Percentiles rank a stretch among this genome's conserved stretches.
Evolutionary conservation across 352 stramenopile genomes (phyloP).

Genomic region (Plasmopara halstedii): DNA sequence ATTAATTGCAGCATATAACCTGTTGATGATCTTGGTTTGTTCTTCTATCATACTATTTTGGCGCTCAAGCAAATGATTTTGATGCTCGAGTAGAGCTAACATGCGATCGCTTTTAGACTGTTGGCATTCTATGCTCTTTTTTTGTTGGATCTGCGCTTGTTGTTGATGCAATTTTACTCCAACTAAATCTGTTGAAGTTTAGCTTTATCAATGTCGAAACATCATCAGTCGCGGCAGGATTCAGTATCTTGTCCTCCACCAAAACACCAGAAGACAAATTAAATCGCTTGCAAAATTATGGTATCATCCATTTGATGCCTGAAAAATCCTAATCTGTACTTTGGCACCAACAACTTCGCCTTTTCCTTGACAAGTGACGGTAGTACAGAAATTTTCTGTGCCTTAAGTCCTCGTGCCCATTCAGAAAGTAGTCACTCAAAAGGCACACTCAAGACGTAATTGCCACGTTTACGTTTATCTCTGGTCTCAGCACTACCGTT

Average conservation of each 20-base stretch:
- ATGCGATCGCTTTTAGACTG: constrained; percentile 27
- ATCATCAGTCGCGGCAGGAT: neutral
- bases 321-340: constrained; percentile 35
- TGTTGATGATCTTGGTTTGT: constrained; percentile 26
- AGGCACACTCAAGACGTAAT: constrained; percentile 25
- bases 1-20: constrained; percentile 21
- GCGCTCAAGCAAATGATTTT: constrained; percentile 26
- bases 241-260: constrained; percentile 18
- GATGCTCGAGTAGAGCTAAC: constrained; percentile 26
- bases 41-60: constrained; percentile 33
- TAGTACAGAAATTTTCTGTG: constrained; percentile 33
- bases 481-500: constrained; percentile 30
- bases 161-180: constrained; percentile 7
- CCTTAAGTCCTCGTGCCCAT: constrained; percentile 37
- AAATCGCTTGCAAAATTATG: constrained; percentile 45
- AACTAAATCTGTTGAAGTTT: constrained; percentile 20
- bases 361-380: constrained; percentile 48
- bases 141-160: constrained; percentile 8
- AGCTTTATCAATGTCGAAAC: constrained; percentile 4
- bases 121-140: neutral
- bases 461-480: constrained; percentile 32
- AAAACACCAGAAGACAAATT: constrained; percentile 25
- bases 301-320: constrained; percentile 48
- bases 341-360: constrained; percentile 37
- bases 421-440: constrained; percentile 40